These are phyloP conservation scores for Candida stauntonica DNA, from an alignment of 805 yeast species.

Conservation along the genomic window DNA sequence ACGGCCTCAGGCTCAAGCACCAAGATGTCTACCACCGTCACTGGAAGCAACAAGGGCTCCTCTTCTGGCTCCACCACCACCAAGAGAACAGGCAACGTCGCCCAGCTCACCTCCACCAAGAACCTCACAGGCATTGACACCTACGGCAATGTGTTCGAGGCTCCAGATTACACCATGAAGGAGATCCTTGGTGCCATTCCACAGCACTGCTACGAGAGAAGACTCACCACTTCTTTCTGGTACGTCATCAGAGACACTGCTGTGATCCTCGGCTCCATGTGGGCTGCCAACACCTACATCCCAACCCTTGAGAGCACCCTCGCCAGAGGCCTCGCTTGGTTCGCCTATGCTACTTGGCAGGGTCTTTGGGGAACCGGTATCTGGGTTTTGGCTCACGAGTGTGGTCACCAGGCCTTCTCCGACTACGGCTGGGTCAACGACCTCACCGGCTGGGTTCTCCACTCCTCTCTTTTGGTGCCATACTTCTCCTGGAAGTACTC, in stretches of 20 bases:
- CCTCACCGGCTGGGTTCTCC: constrained; percentile 56
- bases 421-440: constrained; percentile 51
- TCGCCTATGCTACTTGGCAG: constrained; percentile 34
- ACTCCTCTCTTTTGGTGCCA: constrained; percentile 54
- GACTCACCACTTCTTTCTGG: constrained; percentile 42
- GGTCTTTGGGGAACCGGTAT: constrained; percentile 54
- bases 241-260: constrained; percentile 51
- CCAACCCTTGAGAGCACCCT: constrained; percentile 34
- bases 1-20: too few species aligned
- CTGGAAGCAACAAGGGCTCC: constrained; percentile 7
- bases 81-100: constrained; percentile 18
- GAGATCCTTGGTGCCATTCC: constrained; percentile 57
- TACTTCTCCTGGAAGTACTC: constrained; percentile 60
- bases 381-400: constrained; percentile 62
- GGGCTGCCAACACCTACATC: constrained; percentile 38
- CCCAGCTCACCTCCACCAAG: constrained; percentile 19
- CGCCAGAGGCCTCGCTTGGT: constrained; percentile 40
- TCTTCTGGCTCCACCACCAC: constrained; percentile 10
- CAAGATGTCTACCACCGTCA: constrained; percentile 14
- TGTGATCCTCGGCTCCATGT: constrained; percentile 29
- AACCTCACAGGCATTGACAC: constrained; percentile 41
- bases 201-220: constrained; percentile 55
- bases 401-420: constrained; percentile 61
- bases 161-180: constrained; percentile 59
- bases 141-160: constrained; percentile 49